Base-by-base conservation (phyloP, 139 green algal species). In the Closterium sp. region DNA sequence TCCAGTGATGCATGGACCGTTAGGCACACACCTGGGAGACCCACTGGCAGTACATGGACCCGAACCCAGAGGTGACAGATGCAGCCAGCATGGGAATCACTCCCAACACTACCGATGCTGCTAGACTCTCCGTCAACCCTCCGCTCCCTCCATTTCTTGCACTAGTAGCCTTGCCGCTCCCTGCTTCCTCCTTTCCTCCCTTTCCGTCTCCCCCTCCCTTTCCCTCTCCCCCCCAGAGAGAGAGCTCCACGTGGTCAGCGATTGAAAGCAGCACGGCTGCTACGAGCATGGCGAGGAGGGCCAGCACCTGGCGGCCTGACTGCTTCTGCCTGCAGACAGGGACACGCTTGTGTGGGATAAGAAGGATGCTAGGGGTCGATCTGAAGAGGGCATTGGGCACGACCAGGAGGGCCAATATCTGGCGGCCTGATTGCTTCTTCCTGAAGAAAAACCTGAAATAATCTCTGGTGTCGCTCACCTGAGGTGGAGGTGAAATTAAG, bases 31-130 rank as follows among this genome's bases (percentile, higher is more conserved):
- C 91, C 91, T 94, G 91, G 28, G 91, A 23, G 64, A 23, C 34
- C 89, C 84, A 87, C 85, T 94, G 91, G 89, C 91, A 94, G 66
- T 92, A 25, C 43, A 91, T 90, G 2, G 91, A 94, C 10, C 33
- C 91, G 1, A 94, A n/a, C 30, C 91, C 91, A 33, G 91, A 94
- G 1, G 91, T 34, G 21, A 89, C 34, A 21, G 91, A 93, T 2
- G 89, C 91, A 21, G 69, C 34, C 25, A 93, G 35, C 64, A 94
- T 64, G n/a, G 91, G 91, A 23, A 94, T 1, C 25, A 91, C 38
- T 12, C 91, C 91, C 12, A 90, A 30, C 25, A 34, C 0, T 10
- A 94, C 35, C 86, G 87, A 34, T 2, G 69, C 87, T 28, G 55
- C 55, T 76, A 76, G 55, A 76, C 55, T 85, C 43, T 33, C 23